Evolutionary conservation across 495 filamentous ascomycete genomes (phyloP).

Genomic region (Podospora australis): DNA sequence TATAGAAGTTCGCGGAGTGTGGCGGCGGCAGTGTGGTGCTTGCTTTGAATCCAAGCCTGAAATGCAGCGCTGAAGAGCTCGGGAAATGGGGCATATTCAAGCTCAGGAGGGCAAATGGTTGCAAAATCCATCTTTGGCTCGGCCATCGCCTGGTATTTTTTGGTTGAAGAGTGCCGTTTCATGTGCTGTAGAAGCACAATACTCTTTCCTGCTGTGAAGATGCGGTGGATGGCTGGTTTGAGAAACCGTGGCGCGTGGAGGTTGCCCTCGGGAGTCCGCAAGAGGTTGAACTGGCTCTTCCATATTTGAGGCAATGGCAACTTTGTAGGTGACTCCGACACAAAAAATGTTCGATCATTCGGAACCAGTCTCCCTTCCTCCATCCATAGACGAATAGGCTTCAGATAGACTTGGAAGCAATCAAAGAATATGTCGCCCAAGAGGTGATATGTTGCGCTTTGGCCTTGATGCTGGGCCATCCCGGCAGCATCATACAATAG

Average conservation of each 20-base stretch:
- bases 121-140: constrained; percentile 49
- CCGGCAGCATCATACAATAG: constrained; percentile 63
- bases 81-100: constrained; percentile 61
- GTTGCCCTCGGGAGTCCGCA: constrained; percentile 44
- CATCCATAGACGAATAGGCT: constrained; percentile 79
- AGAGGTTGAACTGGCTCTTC: constrained; percentile 66
- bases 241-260: constrained; percentile 70
- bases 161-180: constrained; percentile 30
- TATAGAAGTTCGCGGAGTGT: constrained; percentile 62
- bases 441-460: constrained; percentile 50
- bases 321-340: constrained; percentile 50
- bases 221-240: constrained; percentile 55
- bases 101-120: constrained; percentile 41
- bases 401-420: constrained; percentile 77
- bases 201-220: constrained; percentile 84
- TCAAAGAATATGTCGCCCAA: constrained; percentile 68
- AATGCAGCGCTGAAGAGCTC: constrained; percentile 66
- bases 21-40: constrained; percentile 59
- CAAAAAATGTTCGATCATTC: constrained; percentile 64
- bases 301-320: constrained; percentile 62
- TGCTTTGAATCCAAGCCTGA: constrained; percentile 62
- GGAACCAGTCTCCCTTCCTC: constrained; percentile 63
- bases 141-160: constrained; percentile 11
- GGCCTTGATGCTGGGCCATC: constrained; percentile 61
- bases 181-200: constrained; percentile 72